These are phyloP conservation scores for Colletotrichum somersetense DNA, from an alignment of 2,329 filamentous ascomycete species.

Conservation along the genomic window DNA sequence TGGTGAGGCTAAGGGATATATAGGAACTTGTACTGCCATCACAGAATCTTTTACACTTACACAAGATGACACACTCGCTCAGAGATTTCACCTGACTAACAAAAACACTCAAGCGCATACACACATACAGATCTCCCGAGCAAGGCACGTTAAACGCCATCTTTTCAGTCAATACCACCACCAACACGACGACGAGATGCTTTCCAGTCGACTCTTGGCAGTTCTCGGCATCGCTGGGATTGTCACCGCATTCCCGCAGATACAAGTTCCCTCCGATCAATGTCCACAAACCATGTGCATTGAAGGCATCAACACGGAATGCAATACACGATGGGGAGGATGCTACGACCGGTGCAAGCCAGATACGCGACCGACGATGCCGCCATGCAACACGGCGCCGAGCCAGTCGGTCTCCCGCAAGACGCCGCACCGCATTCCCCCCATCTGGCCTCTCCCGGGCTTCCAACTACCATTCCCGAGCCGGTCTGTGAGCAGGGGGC, in stretches of 20 bases:
- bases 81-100: background rate
- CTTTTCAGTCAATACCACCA: background rate
- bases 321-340: constrained; percentile 46
- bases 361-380: constrained; percentile 30
- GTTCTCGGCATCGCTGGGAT: constrained; percentile 28
- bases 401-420: constrained; percentile 8
- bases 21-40: constrained; percentile 11
- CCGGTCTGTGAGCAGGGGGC: background rate
- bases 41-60: background rate
- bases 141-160: no score
- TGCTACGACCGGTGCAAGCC: constrained; percentile 50
- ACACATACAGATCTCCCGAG: background rate
- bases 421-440: background rate
- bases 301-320: constrained; percentile 46
- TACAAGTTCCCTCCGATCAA: constrained; percentile 6
- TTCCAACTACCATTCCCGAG: background rate
- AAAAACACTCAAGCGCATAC: background rate
- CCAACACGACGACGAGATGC: constrained; percentile 20
- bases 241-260: constrained; percentile 28
- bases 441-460: background rate
- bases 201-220: constrained; percentile 17
- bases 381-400: constrained; percentile 29
- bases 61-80: background rate
- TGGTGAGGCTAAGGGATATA: constrained; percentile 20
- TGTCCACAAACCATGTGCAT: constrained; percentile 46